Conservation (phyloP, 345 rosid species). For the Ceriops zippeliana region DNA sequence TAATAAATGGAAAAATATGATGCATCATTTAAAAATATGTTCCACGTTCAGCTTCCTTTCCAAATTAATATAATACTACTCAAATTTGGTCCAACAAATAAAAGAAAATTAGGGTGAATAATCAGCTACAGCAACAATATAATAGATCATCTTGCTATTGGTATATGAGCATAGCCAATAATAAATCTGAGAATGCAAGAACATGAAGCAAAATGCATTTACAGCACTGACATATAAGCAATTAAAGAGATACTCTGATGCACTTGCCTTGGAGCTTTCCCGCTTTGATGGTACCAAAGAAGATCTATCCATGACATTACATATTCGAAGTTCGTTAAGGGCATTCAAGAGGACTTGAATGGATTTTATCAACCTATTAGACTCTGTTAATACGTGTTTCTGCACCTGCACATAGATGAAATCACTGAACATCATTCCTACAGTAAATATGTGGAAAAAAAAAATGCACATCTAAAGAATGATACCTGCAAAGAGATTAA, state of each 20-base stretch:
- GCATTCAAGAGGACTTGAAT: slow-evolving; percentile 75
- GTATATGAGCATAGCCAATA: too few relatives aligned
- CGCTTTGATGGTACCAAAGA: slow-evolving; percentile 44
- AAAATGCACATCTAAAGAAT: background rate
- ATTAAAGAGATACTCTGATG: slow-evolving; percentile 6
- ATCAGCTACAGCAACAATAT: background rate
- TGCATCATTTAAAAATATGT: too few relatives aligned
- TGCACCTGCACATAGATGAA: slow-evolving; percentile 50
- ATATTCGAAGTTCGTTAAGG: slow-evolving; percentile 82
- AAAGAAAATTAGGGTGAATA: background rate
- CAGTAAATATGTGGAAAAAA: too few relatives aligned
- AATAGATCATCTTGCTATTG: background rate
- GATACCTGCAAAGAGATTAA: slow-evolving; percentile 68
- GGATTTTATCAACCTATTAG: slow-evolving; percentile 74
- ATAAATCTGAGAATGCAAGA: background rate
- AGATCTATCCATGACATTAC: slow-evolving; percentile 58
- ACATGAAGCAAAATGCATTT: background rate
- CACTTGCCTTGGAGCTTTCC: slow-evolving; percentile 58
- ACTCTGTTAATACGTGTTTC: slow-evolving; percentile 61
- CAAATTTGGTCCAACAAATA: too few relatives aligned
- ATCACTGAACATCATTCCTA: background rate
- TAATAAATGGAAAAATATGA: too few relatives aligned
- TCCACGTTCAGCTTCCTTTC: too few relatives aligned
- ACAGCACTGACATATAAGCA: slow-evolving; percentile 4
- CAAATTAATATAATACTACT: too few relatives aligned